Base-by-base conservation (phyloP, 768 basidiomycete species). In the Rhizopogon vinicolor region DNA sequence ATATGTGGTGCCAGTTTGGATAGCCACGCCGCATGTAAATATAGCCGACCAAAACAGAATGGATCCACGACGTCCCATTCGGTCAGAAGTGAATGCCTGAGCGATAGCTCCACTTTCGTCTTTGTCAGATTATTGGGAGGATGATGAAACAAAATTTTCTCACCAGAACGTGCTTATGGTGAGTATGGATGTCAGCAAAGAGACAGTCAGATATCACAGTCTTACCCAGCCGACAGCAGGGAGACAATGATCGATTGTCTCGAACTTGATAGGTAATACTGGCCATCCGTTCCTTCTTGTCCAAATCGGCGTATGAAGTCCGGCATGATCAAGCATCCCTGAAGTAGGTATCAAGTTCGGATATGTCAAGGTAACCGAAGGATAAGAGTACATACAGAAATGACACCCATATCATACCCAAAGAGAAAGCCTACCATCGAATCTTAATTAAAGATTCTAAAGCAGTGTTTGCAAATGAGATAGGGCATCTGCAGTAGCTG, bases 251-350 rank as follows among this genome's bases (percentile, higher is more conserved):
- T 86, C 0, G 86, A 86, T 63, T 89, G 86, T 37, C 87, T 75
- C 25, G 81, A 80, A 56, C 80, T 79, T 2, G 83, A 80, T 9
- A 92, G 70, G 56, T 79, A 72, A 49, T 71, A 71, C 35, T 70
- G 59, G 3, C 86, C 86, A 57, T 80, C 63, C 2, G 65, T 62
- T 46, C 70, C 76, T 3, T 75, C 51, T 62, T 82, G 72, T 33
- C 87, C 89, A 63, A 91, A 90, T 12, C 87, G 81, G 51, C 72
- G 60, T 60, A 88, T 76, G 67, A 91, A 91, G 66, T 90, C 87
- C 7, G 81, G 81, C 86, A 89, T 89, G 56, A 90, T 89, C 33
- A 91, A 69, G 62, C 86, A 89, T 76, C 88, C 89, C 82, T 86
- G 62, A 3, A 33, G 25, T 35, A 13, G 18, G 16, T 14, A 25